A percentile compares a stretch with the other conserved stretches of the same genome.
Evolutionary conservation across 192 early-diverging fungal species (phyloP).

Genomic region (Spizellomyces sp.): DNA sequence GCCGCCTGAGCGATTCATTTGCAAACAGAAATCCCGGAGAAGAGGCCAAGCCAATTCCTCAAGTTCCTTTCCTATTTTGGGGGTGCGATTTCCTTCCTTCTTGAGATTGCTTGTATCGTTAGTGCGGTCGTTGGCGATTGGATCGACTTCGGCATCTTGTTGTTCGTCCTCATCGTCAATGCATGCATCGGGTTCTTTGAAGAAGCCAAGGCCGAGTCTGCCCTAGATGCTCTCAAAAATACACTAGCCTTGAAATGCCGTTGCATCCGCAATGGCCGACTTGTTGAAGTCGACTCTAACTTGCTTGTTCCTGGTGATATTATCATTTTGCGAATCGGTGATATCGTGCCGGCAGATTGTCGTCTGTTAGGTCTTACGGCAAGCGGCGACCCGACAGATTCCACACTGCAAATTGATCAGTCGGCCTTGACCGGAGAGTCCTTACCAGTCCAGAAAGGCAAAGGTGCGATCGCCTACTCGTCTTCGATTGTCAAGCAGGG

Average conservation of each 20-base stretch:
- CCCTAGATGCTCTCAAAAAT: slow-evolving; percentile 92
- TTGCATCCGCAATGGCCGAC: slow-evolving; percentile 78
- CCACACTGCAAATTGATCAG: slow-evolving; percentile 85
- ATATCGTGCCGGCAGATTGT: slow-evolving; percentile 92
- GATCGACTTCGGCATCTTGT: slow-evolving; percentile 82
- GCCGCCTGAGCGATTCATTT: no score
- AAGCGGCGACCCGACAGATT: slow-evolving; percentile 69
- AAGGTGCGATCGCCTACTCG: slow-evolving; percentile 85
- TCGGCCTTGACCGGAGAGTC: slow-evolving; percentile 94
- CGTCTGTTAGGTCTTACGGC: slow-evolving; percentile 69
- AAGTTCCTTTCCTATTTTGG: slow-evolving; percentile 82
- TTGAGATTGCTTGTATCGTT: slow-evolving; percentile 88
- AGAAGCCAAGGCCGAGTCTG: slow-evolving; percentile 91
- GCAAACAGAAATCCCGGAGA: slow-evolving; percentile 72
- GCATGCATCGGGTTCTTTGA: slow-evolving; percentile 93
- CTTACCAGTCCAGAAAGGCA: slow-evolving; percentile 83
- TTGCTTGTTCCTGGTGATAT: slow-evolving; percentile 90
- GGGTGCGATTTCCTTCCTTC: slow-evolving; percentile 87
- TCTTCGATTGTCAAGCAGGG: slow-evolving; percentile 95
- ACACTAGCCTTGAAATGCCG: slow-evolving; percentile 88
- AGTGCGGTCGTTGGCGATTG: slow-evolving; percentile 79
- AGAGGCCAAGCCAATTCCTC: slow-evolving; percentile 80
- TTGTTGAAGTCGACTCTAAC: slow-evolving; percentile 76
- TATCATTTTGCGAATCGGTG: slow-evolving; percentile 88
- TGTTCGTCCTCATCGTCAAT: slow-evolving; percentile 85